phyloP scores from a whole-genome alignment of 2,329 filamentous ascomycete genomes.

The Alternaria ethzedia region DNA sequence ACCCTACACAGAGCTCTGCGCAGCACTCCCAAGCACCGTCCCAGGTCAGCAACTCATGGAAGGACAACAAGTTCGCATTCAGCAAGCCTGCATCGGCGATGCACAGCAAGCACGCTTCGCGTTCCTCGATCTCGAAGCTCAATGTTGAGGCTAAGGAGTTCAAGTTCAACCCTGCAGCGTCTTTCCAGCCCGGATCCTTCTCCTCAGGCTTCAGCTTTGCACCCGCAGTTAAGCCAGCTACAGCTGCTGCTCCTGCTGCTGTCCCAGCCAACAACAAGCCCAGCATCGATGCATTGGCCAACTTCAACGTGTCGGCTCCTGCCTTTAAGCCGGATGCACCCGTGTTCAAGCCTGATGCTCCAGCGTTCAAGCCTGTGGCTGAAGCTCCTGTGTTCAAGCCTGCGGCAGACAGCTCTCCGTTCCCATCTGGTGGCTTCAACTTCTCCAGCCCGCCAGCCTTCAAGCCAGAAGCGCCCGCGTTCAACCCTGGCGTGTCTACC shows the following conservation, averaged over 20 bases:
- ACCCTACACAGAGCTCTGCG: slow-evolving; percentile 28
- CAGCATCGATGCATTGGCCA: slow-evolving; percentile 40
- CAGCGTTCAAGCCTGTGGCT: slow-evolving; percentile 50
- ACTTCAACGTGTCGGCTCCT: slow-evolving; percentile 73
- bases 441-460: slow-evolving; percentile 33
- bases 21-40: slow-evolving; percentile 47
- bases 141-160: slow-evolving; percentile 92
- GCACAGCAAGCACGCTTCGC: slow-evolving; percentile 67
- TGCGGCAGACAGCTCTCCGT: slow-evolving; percentile 16
- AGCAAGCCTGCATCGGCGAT: slow-evolving; percentile 39
- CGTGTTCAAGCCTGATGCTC: slow-evolving; percentile 72
- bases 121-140: slow-evolving; percentile 75
- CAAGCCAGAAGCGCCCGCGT: slow-evolving; percentile 74
- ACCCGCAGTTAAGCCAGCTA: slow-evolving; percentile 51
- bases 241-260: slow-evolving; percentile 48
- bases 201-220: slow-evolving; percentile 52
- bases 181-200: slow-evolving; percentile 57
- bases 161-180: slow-evolving; percentile 68
- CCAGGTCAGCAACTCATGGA: slow-evolving; percentile 47
- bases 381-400: slow-evolving; percentile 21
- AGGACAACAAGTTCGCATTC: slow-evolving; percentile 43
- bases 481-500: slow-evolving; percentile 56
- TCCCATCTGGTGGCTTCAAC: slow-evolving; percentile 28
- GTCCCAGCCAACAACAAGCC: slow-evolving; percentile 52
- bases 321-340: slow-evolving; percentile 80